These are phyloP conservation scores for Hyaloscypha finlandica DNA, from an alignment of 495 filamentous ascomycete species.

Conservation along the genomic window DNA sequence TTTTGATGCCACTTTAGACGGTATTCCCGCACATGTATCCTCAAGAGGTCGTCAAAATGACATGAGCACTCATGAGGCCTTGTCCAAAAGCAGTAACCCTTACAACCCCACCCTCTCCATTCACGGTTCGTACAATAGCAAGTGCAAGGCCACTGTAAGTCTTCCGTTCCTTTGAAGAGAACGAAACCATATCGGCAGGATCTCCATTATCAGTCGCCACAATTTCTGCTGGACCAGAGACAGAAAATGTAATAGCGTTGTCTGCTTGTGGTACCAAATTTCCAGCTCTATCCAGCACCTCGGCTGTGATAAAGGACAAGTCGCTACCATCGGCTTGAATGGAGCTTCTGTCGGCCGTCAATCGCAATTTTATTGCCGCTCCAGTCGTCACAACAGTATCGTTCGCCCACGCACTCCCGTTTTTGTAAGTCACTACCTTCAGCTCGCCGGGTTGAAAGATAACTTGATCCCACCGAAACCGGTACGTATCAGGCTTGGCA, in stretches of 20 bases:
- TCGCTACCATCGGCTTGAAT: conserved; percentile 45
- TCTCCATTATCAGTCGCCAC: conserved; percentile 51
- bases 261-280: conserved; percentile 40
- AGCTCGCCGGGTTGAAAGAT: conserved; percentile 46
- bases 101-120: conserved; percentile 36
- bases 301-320: conserved; percentile 44
- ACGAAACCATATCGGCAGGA: conserved; percentile 44
- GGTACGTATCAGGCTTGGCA: conserved; percentile 25
- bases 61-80: too few relatives aligned
- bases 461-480: conserved; percentile 51
- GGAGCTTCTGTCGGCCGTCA: conserved; percentile 39
- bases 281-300: conserved; percentile 44
- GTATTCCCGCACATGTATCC: too few relatives aligned
- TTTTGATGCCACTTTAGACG: too few relatives aligned
- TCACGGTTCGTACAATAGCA: conserved; percentile 40
- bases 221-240: conserved; percentile 43
- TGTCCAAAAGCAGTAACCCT: conserved; percentile 35
- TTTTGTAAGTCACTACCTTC: conserved; percentile 45
- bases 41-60: too few relatives aligned
- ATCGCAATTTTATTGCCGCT: conserved; percentile 33
- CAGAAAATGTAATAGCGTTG: conserved; percentile 42
- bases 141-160: conserved; percentile 47
- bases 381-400: conserved; percentile 41
- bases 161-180: conserved; percentile 44
- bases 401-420: conserved; percentile 43